Evolutionary conservation across 208 protist species (phyloP).

Genomic region (Balamuthia mandrillaris): DNA sequence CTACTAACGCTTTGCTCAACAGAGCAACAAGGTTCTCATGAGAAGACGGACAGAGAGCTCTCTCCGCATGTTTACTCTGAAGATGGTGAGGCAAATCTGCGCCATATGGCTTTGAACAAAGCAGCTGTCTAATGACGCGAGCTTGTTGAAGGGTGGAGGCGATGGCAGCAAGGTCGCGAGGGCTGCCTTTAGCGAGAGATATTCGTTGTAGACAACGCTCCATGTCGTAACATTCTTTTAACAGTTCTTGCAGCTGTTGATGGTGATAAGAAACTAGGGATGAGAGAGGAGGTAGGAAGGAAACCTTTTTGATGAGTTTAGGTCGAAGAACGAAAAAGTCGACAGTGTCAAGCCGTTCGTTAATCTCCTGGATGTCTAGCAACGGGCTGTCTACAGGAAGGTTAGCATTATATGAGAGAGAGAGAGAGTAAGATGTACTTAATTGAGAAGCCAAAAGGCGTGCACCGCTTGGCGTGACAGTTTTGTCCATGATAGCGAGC

Average conservation of each 20-base stretch:
- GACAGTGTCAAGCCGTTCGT: slow-evolving; percentile 21
- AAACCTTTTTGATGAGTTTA: too few relatives aligned
- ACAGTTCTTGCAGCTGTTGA: background rate
- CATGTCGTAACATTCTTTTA: slow-evolving; percentile 14
- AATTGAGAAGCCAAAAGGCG: slow-evolving; percentile 40
- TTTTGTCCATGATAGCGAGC: slow-evolving; percentile 43
- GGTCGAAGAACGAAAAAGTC: slow-evolving; percentile 28
- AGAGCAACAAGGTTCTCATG: background rate
- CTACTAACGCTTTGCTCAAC: background rate
- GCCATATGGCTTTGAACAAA: background rate
- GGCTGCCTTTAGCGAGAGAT: slow-evolving; percentile 2
- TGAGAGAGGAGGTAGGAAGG: too few relatives aligned
- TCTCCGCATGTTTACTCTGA: background rate
- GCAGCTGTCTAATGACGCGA: background rate
- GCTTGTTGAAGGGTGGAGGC: background rate
- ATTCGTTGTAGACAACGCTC: slow-evolving; percentile 47
- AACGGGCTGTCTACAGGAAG: slow-evolving; percentile 37
- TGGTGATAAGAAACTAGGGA: background rate
- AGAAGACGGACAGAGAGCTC: background rate
- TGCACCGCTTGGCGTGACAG: slow-evolving; percentile 40
- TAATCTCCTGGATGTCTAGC: slow-evolving; percentile 23
- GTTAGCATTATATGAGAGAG: too few relatives aligned
- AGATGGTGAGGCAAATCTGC: background rate
- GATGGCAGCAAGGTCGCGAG: slow-evolving; percentile 36
- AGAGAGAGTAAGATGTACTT: slow-evolving; percentile 22